phyloP scores from a whole-genome alignment of 2,329 filamentous ascomycete species.

The Clonostachys rhizophaga region DNA sequence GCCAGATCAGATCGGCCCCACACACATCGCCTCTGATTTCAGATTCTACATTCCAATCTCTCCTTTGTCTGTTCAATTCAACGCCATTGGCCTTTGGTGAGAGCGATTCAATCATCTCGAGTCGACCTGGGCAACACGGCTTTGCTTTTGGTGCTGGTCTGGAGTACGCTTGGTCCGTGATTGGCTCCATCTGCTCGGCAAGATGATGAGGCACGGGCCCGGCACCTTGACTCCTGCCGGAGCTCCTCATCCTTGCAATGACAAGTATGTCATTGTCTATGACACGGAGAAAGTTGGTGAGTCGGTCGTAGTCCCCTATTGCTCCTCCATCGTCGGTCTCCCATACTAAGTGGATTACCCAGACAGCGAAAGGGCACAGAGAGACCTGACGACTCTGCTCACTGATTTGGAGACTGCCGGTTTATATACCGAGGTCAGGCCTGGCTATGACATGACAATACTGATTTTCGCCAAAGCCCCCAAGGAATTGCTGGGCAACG shows the following conservation, averaged over 20 bases:
- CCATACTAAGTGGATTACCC: background rate
- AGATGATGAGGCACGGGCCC: too few species aligned
- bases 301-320: constrained; percentile 1
- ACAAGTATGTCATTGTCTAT: constrained; percentile 34
- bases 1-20: too few species aligned
- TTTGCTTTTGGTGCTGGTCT: too few species aligned
- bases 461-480: constrained; percentile 64
- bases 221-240: too few species aligned
- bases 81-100: too few species aligned
- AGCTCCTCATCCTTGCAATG: constrained; percentile 8
- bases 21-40: too few species aligned
- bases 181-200: too few species aligned
- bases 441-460: constrained; percentile 62
- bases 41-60: too few species aligned
- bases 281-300: constrained; percentile 27
- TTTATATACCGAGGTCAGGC: constrained; percentile 66
- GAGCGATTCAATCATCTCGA: too few species aligned
- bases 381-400: constrained; percentile 40
- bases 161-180: too few species aligned
- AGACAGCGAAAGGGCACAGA: constrained; percentile 25
- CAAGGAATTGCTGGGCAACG: constrained; percentile 55
- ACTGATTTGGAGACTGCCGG: constrained; percentile 57
- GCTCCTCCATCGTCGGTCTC: background rate
- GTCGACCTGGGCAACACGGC: too few species aligned
- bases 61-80: too few species aligned